phyloP scores from a whole-genome alignment of 1,284 basidiomycete genomes.

The Apiotrichum gracile region DNA sequence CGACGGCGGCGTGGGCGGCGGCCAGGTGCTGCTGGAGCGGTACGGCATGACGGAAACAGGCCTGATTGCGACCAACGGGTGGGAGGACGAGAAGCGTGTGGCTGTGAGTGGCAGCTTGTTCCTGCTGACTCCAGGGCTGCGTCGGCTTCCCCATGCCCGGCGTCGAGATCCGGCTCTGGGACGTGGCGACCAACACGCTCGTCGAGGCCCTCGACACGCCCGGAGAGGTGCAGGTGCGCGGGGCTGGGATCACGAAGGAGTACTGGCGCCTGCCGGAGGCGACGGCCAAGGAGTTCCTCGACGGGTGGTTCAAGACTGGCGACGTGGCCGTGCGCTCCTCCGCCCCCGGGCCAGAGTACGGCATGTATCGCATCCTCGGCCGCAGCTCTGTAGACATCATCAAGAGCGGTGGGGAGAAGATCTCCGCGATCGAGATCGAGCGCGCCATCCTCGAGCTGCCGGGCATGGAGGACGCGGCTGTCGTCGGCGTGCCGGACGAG shows the following conservation, averaged over 20 bases:
- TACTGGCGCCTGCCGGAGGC: constrained; percentile 40
- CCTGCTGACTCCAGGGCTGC: constrained; percentile 22
- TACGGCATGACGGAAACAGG: constrained; percentile 47
- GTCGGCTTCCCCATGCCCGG: constrained; percentile 36
- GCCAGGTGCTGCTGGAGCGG: constrained; percentile 36
- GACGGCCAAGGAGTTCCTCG: constrained; percentile 31
- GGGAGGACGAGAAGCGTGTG: constrained; percentile 32
- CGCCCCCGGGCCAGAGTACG: constrained; percentile 17
- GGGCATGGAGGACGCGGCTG: constrained; percentile 39
- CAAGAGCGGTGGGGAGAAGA: constrained; percentile 43
- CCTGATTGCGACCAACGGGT: constrained; percentile 39
- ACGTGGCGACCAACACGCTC: constrained; percentile 15
- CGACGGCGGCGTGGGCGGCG: constrained; percentile 33
- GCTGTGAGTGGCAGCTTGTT: constrained; percentile 15
- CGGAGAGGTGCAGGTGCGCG: constrained; percentile 39
- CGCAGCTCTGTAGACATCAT: constrained; percentile 36
- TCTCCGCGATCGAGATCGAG: constrained; percentile 43
- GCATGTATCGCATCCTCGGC: constrained; percentile 32
- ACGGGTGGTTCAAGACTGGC: constrained; percentile 46
- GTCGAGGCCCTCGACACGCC: constrained; percentile 20
- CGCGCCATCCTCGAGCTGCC: constrained; percentile 34
- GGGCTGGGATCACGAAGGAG: constrained; percentile 35
- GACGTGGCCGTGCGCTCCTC: constrained; percentile 36
- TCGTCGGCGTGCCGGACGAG: constrained; percentile 38
- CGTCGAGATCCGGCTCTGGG: constrained; percentile 36